A percentile compares a stretch with the other conserved stretches of the same genome.
Conservation (phyloP, 1,139 yeast species). For the Blastobotrys proliferans region DNA sequence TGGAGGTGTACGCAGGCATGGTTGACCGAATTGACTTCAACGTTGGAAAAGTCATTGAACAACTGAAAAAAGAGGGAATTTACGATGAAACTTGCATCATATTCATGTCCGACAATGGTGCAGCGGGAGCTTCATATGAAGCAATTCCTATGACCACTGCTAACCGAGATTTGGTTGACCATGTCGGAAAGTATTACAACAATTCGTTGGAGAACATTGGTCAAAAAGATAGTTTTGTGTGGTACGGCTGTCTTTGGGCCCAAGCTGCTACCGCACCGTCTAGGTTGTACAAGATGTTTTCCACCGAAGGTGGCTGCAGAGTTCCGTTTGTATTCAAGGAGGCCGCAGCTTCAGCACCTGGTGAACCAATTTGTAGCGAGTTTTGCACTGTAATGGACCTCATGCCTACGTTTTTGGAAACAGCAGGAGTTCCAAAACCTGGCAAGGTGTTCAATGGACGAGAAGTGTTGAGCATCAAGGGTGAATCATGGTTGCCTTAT, state of each 20-base stretch:
- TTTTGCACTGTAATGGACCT: slow-evolving; percentile 58
- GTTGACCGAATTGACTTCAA: slow-evolving; percentile 49
- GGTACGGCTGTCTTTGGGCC: slow-evolving; percentile 58
- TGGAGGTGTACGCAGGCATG: slow-evolving; percentile 60
- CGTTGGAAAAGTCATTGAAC: slow-evolving; percentile 45
- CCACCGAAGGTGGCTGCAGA: slow-evolving; percentile 53
- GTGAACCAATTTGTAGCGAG: slow-evolving; percentile 27
- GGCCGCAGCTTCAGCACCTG: neutral
- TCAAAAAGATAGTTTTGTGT: slow-evolving; percentile 44
- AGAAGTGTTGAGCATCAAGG: slow-evolving; percentile 40
- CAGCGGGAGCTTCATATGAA: slow-evolving; percentile 55
- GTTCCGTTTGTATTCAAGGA: slow-evolving; percentile 45
- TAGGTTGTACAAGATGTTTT: slow-evolving; percentile 48
- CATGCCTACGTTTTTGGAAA: slow-evolving; percentile 49
- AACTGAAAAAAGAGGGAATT: slow-evolving; percentile 40
- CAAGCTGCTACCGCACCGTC: slow-evolving; percentile 62
- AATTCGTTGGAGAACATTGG: slow-evolving; percentile 49
- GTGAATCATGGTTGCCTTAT: slow-evolving; percentile 34
- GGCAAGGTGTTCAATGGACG: slow-evolving; percentile 40
- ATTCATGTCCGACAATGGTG: slow-evolving; percentile 60
- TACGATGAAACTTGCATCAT: slow-evolving; percentile 50
- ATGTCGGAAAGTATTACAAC: slow-evolving; percentile 36
- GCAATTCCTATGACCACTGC: slow-evolving; percentile 42
- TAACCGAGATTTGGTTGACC: neutral
- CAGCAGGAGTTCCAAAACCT: slow-evolving; percentile 46